A percentile compares a stretch with the other conserved stretches of the same genome.
phyloP scores from a whole-genome alignment of 495 filamentous ascomycete species.

The Aspergillus haitiensis region DNA sequence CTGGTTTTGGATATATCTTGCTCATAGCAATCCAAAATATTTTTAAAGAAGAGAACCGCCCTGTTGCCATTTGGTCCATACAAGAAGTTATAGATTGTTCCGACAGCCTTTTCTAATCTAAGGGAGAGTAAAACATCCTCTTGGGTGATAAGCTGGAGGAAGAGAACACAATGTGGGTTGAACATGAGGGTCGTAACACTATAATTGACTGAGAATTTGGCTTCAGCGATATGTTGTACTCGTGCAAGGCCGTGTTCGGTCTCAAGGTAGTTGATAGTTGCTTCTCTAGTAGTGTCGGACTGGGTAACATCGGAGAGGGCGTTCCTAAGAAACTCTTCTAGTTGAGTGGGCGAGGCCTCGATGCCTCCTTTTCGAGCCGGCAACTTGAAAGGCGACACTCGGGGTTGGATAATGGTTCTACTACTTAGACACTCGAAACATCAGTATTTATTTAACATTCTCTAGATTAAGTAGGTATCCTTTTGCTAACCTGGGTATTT shows the following conservation, averaged over 20 bases:
- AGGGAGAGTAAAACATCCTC: slow-evolving; percentile 8
- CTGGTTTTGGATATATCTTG: background rate
- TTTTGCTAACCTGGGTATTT: too few species aligned
- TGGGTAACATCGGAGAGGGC: too few species aligned
- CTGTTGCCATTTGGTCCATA: slow-evolving; percentile 5
- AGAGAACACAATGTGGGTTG: slow-evolving; percentile 17
- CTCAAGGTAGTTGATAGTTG: slow-evolving; percentile 4
- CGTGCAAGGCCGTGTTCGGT: slow-evolving; percentile 13
- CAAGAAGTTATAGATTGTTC: slow-evolving; percentile 18
- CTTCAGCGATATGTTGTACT: slow-evolving; percentile 14
- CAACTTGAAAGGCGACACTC: too few species aligned
- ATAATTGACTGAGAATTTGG: slow-evolving; percentile 11
- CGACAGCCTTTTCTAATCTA: slow-evolving; percentile 9
- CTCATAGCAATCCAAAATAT: background rate
- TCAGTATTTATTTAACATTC: too few species aligned
- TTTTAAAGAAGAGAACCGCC: background rate
- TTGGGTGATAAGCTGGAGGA: slow-evolving; percentile 14
- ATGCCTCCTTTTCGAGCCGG: too few species aligned
- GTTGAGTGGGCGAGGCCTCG: background rate
- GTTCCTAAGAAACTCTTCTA: background rate
- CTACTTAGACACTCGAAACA: too few species aligned
- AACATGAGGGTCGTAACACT: slow-evolving; percentile 17
- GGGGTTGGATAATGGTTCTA: too few species aligned
- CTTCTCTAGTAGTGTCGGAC: background rate
- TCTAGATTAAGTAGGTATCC: too few species aligned